Evolutionary conservation across 768 basidiomycete genomes (phyloP).

Genomic region (Mycena pura): DNA sequence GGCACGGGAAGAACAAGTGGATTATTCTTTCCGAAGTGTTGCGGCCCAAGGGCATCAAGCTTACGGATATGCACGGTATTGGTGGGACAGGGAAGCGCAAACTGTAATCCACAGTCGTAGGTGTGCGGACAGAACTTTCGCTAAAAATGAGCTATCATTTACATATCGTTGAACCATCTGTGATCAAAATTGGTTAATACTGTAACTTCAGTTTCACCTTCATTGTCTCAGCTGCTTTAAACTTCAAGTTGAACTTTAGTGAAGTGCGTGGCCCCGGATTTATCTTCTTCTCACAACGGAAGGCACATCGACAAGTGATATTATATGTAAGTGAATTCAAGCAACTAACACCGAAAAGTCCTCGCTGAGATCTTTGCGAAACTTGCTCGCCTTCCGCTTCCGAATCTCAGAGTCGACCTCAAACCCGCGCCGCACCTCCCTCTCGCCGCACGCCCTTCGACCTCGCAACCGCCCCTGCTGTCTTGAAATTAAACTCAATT

Average conservation of each 20-base stretch:
- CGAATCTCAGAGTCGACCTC: not conserved
- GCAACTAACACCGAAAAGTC: too few relatives aligned
- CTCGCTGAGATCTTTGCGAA: too few relatives aligned
- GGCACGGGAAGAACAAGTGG: not conserved
- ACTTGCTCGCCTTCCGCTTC: not conserved
- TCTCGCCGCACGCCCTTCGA: not conserved
- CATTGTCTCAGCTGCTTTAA: too few relatives aligned
- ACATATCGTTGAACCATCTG: too few relatives aligned
- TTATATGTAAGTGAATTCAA: too few relatives aligned
- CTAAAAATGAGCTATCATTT: too few relatives aligned
- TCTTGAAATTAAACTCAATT: not conserved
- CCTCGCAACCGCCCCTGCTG: not conserved
- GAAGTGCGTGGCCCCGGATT: too few relatives aligned
- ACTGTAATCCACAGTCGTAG: not conserved
- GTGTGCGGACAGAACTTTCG: not conserved
- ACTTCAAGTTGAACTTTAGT: too few relatives aligned
- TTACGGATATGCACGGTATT: not conserved
- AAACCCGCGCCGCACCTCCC: not conserved
- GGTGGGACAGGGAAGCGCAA: not conserved
- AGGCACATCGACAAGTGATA: too few relatives aligned
- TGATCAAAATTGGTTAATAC: too few relatives aligned
- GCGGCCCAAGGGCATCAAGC: not conserved
- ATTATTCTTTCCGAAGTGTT: not conserved
- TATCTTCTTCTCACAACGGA: too few relatives aligned
- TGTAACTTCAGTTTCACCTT: too few relatives aligned